A percentile compares a stretch with the other conserved stretches of the same genome.
Evolutionary conservation across 2,329 filamentous ascomycete genomes (phyloP).

Genomic region (Volutella citrinella): DNA sequence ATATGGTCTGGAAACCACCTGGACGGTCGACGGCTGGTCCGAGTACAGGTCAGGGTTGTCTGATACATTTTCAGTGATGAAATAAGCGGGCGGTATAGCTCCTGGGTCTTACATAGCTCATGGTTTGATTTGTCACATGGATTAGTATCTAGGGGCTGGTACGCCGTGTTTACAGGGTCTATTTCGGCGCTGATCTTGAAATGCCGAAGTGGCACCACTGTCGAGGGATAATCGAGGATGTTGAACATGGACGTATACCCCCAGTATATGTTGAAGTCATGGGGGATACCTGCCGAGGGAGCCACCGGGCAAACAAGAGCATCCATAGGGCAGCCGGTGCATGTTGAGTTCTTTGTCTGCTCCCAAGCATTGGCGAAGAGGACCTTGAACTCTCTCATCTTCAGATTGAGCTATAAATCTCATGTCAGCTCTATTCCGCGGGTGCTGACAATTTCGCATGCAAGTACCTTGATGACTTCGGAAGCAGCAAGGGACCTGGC

Average conservation of each 20-base stretch:
- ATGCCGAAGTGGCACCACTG: not conserved
- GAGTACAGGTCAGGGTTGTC: constrained; percentile 2
- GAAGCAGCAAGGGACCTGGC: not conserved
- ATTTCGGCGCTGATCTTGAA: not conserved
- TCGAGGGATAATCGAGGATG: constrained; percentile 10
- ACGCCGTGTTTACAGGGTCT: not conserved
- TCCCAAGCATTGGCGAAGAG: constrained; percentile 8
- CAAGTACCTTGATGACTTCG: constrained; percentile 2
- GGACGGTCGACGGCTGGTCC: constrained; percentile 4
- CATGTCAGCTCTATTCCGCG: constrained; percentile 1
- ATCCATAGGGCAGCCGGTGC: not conserved
- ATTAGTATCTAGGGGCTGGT: constrained; percentile 1
- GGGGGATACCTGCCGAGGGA: constrained; percentile 4
- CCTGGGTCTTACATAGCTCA: constrained; percentile 5
- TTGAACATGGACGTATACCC: constrained; percentile 11
- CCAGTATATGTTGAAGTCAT: constrained; percentile 13
- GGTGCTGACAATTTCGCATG: not conserved
- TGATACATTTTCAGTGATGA: too few species aligned
- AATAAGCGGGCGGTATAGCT: too few species aligned
- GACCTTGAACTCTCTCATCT: too few species aligned
- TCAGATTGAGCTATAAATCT: too few species aligned
- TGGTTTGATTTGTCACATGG: constrained; percentile 9
- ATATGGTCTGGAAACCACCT: constrained; percentile 8
- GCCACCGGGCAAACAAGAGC: constrained; percentile 8
- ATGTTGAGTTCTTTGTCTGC: not conserved